These are phyloP conservation scores for Dioscorea cayenensis DNA, from an alignment of 116 monocot genomes.

Conservation along the genomic window DNA sequence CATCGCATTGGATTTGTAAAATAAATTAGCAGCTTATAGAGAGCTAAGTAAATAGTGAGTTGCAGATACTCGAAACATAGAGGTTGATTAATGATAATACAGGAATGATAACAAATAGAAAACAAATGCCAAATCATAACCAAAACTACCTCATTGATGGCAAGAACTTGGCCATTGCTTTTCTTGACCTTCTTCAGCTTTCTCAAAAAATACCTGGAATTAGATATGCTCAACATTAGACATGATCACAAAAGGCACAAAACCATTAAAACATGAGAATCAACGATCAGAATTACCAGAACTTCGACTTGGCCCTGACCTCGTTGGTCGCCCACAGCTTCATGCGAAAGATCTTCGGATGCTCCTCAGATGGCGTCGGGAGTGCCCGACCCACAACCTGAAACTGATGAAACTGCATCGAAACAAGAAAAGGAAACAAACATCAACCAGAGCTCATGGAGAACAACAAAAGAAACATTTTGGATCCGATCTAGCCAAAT, in stretches of 20 bases:
- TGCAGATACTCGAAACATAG: too few species aligned
- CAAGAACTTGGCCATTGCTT: slow-evolving; percentile 84
- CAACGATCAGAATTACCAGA: slow-evolving; percentile 38
- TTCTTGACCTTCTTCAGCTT: slow-evolving; percentile 98
- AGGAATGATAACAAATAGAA: background rate
- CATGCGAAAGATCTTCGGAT: slow-evolving; percentile 7
- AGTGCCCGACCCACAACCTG: slow-evolving; percentile 87
- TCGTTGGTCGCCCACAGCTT: slow-evolving; percentile 46
- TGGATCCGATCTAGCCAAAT: too few species aligned
- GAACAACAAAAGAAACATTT: too few species aligned
- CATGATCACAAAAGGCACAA: background rate
- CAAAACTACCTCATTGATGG: slow-evolving; percentile 68
- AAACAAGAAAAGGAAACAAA: slow-evolving; percentile 5
- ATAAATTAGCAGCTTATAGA: too few species aligned
- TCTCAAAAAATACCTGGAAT: slow-evolving; percentile 51
- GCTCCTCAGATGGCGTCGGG: slow-evolving; percentile 31
- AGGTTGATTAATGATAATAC: too few species aligned
- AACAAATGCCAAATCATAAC: background rate
- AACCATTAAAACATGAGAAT: background rate
- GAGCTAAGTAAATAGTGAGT: too few species aligned
- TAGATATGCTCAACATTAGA: background rate
- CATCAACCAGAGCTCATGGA: slow-evolving; percentile 20
- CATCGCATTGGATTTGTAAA: too few species aligned
- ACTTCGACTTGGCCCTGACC: slow-evolving; percentile 90
- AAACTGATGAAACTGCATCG: slow-evolving; percentile 51